Conservation (phyloP, 495 filamentous ascomycete species). For the Penicillium bialowiezense region DNA sequence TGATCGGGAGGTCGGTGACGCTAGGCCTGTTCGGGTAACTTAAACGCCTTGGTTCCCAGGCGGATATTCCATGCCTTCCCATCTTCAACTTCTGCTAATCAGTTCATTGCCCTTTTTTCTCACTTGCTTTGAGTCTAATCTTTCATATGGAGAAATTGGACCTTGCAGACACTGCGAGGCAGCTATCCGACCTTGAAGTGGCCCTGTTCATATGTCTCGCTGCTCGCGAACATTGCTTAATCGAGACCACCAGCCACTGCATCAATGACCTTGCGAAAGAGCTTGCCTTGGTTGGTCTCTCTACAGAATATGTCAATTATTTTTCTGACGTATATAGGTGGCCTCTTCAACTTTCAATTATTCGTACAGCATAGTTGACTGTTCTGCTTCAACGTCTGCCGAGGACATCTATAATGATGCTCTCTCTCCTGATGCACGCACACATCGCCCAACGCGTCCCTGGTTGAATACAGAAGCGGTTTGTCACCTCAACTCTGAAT, state of each 20-base stretch:
- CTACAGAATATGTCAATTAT: background rate
- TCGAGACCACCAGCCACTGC: conserved; percentile 63
- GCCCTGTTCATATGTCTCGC: conserved; percentile 78
- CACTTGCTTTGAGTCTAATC: background rate
- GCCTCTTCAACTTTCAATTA: conserved; percentile 70
- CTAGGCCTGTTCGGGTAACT: conserved; percentile 14
- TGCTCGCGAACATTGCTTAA: conserved; percentile 80
- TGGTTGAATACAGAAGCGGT: conserved; percentile 21
- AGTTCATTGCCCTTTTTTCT: background rate
- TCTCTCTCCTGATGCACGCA: conserved; percentile 39
- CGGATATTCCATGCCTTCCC: background rate
- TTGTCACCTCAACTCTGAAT: background rate
- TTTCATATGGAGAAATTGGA: conserved; percentile 56
- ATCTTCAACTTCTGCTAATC: background rate
- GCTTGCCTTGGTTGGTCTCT: conserved; percentile 58
- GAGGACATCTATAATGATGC: conserved; percentile 76
- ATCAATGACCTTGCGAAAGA: conserved; percentile 67
- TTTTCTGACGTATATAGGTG: conserved; percentile 46
- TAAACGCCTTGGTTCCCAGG: conserved; percentile 7
- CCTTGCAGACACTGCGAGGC: conserved; percentile 63
- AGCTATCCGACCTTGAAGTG: conserved; percentile 83
- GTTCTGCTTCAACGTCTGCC: conserved; percentile 65
- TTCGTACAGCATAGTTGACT: conserved; percentile 63
- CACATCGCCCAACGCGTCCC: conserved; percentile 15
- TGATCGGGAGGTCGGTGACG: conserved; percentile 14